Conservation (phyloP, 371 early-diverging fungal genomes). For the Gilbertella persicaria region DNA sequence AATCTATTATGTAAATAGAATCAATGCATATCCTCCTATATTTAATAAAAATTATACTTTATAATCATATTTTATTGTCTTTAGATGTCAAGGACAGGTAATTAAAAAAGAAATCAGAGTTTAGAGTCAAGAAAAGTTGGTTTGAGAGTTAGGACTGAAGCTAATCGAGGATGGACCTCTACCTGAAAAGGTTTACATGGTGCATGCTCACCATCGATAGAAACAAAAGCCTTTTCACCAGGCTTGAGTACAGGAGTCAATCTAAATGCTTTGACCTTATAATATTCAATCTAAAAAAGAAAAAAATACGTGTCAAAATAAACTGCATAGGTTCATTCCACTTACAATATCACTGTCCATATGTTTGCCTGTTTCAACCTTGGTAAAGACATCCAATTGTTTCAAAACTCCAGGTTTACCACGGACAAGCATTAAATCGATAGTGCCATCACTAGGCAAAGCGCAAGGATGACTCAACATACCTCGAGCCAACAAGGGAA, state of each 20-base stretch:
- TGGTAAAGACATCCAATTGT: slow-evolving; percentile 44
- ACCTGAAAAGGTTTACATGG: slow-evolving; percentile 62
- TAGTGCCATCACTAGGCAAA: slow-evolving; percentile 57
- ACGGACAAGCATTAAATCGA: slow-evolving; percentile 58
- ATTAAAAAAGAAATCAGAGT: slow-evolving; percentile 3
- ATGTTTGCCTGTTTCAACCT: slow-evolving; percentile 58
- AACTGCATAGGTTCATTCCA: neutral
- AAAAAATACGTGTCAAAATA: neutral
- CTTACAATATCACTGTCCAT: slow-evolving; percentile 51
- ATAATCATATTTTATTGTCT: neutral
- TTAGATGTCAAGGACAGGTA: too few species aligned
- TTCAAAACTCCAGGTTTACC: slow-evolving; percentile 30
- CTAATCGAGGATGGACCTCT: slow-evolving; percentile 58
- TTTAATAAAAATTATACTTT: neutral
- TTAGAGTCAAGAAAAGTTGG: slow-evolving; percentile 26
- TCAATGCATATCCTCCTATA: neutral
- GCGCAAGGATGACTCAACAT: slow-evolving; percentile 60
- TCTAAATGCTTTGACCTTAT: slow-evolving; percentile 63
- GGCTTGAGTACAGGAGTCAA: slow-evolving; percentile 45
- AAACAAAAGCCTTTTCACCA: slow-evolving; percentile 48
- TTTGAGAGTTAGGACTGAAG: slow-evolving; percentile 48
- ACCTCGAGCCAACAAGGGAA: slow-evolving; percentile 57
- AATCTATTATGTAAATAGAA: slow-evolving; percentile 7
- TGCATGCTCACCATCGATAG: slow-evolving; percentile 68
- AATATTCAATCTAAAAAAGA: slow-evolving; percentile 56